phyloP scores from a whole-genome alignment of 2,329 filamentous ascomycete species.

The Mycosphaerelloides madeirae region DNA sequence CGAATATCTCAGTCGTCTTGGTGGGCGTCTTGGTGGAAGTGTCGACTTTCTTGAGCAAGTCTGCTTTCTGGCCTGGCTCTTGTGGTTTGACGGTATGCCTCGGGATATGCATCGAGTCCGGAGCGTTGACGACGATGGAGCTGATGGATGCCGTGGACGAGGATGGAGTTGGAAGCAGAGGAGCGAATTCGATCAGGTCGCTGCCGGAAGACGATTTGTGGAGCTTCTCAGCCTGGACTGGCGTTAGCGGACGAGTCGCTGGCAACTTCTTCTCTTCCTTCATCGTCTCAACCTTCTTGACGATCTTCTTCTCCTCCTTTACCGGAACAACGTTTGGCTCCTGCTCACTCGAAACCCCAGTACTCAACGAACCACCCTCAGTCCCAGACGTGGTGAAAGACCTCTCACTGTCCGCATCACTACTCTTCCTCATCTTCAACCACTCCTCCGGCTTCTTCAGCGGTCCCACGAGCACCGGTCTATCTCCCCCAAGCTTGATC shows the following conservation, averaged over 20 bases:
- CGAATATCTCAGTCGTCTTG: constrained; percentile 24
- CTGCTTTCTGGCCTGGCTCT: neutral
- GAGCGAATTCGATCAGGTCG: constrained; percentile 27
- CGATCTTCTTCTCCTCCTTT: neutral
- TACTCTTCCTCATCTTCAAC: constrained; percentile 20
- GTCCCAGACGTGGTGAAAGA: constrained; percentile 6
- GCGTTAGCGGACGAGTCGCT: constrained; percentile 5
- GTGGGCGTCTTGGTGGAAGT: neutral
- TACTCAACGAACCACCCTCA: constrained; percentile 1
- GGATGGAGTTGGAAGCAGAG: constrained; percentile 12
- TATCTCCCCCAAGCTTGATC: constrained; percentile 22
- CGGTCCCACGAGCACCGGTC: constrained; percentile 13
- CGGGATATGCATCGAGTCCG: neutral
- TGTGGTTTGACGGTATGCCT: constrained; percentile 4
- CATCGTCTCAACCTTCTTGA: neutral
- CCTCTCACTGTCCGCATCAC: constrained; percentile 14
- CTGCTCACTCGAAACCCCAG: constrained; percentile 1
- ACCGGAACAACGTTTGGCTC: neutral
- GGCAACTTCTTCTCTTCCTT: constrained; percentile 2
- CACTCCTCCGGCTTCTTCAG: constrained; percentile 19
- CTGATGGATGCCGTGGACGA: neutral
- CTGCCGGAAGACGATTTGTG: constrained; percentile 18
- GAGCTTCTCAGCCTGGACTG: constrained; percentile 5
- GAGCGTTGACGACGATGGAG: neutral
- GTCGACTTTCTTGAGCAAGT: neutral